phyloP scores from a whole-genome alignment of 495 filamentous ascomycete species.

The Halenospora varia region DNA sequence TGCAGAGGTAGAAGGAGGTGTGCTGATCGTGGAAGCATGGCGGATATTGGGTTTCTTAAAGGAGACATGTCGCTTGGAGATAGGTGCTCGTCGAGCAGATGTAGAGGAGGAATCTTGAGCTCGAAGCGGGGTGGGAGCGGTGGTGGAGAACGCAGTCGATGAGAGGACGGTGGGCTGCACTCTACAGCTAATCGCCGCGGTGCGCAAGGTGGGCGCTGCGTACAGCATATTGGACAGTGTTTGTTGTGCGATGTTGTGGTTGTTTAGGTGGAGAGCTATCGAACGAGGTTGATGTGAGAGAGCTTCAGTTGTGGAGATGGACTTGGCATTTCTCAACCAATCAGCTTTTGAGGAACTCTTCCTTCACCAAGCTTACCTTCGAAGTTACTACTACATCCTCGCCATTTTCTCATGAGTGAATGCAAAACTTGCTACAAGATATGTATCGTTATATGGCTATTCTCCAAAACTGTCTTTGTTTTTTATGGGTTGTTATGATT shows the following conservation, averaged over 20 bases:
- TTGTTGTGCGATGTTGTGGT: constrained; percentile 1
- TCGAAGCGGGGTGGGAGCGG: constrained; percentile 6
- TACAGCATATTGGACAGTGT: constrained; percentile 18
- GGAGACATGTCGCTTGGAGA: constrained; percentile 21
- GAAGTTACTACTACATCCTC: no score
- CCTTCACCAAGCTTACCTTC: no score
- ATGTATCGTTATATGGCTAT: no score
- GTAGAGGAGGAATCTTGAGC: constrained; percentile 1
- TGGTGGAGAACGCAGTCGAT: constrained; percentile 20
- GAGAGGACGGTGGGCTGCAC: constrained; percentile 22
- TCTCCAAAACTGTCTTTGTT: no score
- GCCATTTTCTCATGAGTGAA: no score
- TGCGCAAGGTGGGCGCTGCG: constrained; percentile 21
- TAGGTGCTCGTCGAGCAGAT: constrained; percentile 11
- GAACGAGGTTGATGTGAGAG: not conserved
- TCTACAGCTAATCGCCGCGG: constrained; percentile 24
- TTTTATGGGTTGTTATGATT: no score
- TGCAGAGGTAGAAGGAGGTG: not conserved
- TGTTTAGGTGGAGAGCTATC: constrained; percentile 1
- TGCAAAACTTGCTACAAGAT: no score
- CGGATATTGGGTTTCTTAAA: constrained; percentile 15
- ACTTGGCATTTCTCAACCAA: not conserved
- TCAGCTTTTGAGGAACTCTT: no score
- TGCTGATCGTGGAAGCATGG: constrained; percentile 9
- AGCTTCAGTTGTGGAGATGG: not conserved